Conservation (phyloP, 352 stramenopile species). For the Globisporangium megalacanthum region DNA sequence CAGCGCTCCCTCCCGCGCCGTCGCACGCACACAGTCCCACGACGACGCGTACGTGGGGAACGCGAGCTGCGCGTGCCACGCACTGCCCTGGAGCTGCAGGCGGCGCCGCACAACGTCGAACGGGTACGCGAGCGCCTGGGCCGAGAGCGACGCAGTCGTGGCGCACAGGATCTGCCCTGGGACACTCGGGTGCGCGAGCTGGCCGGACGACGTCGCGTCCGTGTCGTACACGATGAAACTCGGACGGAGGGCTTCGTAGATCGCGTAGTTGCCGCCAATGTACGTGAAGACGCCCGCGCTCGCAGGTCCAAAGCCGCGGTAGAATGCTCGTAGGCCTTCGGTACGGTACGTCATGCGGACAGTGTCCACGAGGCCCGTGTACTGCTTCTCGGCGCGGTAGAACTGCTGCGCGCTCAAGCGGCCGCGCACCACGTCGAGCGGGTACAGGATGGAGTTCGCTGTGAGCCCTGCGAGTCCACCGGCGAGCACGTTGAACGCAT, state of each 20-base stretch:
- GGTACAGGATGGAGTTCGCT: constrained; percentile 68
- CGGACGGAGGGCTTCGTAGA: constrained; percentile 81
- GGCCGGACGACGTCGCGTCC: constrained; percentile 35
- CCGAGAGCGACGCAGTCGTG: constrained; percentile 57
- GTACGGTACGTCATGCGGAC: constrained; percentile 39
- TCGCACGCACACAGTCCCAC: constrained; percentile 62
- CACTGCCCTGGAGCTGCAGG: constrained; percentile 60
- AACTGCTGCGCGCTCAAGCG: constrained; percentile 74
- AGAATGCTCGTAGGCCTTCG: constrained; percentile 59
- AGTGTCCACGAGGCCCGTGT: constrained; percentile 46
- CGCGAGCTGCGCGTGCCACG: constrained; percentile 49
- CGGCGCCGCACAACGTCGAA: constrained; percentile 78
- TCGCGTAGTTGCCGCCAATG: constrained; percentile 79
- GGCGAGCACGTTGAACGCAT: constrained; percentile 54
- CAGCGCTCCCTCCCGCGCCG: constrained; percentile 39
- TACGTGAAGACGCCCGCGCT: constrained; percentile 70
- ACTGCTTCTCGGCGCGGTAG: constrained; percentile 28
- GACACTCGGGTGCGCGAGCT: constrained; percentile 61
- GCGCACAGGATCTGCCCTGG: constrained; percentile 76
- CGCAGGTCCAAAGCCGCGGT: constrained; percentile 61
- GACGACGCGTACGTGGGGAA: constrained; percentile 71
- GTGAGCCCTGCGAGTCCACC: constrained; percentile 64
- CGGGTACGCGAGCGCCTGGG: constrained; percentile 73
- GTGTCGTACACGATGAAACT: constrained; percentile 77
- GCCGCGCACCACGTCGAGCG: constrained; percentile 70